Conservation (phyloP, 768 basidiomycete genomes). For the Suillus subalutaceus region DNA sequence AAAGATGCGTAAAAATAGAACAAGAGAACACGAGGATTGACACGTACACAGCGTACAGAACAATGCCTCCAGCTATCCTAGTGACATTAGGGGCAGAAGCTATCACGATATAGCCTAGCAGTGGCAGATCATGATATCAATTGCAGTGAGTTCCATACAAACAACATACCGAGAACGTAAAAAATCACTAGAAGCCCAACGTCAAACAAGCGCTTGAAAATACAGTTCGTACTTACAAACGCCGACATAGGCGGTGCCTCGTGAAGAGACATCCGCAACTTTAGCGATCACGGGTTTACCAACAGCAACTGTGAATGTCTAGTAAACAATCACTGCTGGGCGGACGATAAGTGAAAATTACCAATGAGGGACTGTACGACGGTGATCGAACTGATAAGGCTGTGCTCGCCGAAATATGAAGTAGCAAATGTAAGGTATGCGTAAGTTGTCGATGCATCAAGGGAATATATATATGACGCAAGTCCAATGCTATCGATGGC, state of each 20-base stretch:
- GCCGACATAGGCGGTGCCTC: slow-evolving; percentile 61
- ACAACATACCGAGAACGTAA: slow-evolving; percentile 56
- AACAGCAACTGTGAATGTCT: slow-evolving; percentile 40
- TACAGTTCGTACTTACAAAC: slow-evolving; percentile 47
- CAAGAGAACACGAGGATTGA: slow-evolving; percentile 4
- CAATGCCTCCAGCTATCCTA: slow-evolving; percentile 54
- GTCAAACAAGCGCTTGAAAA: background rate
- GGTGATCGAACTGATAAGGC: slow-evolving; percentile 57
- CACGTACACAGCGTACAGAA: slow-evolving; percentile 58
- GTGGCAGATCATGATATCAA: background rate
- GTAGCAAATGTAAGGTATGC: slow-evolving; percentile 63
- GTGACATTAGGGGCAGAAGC: slow-evolving; percentile 50
- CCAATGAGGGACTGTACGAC: slow-evolving; percentile 56
- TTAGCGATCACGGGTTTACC: slow-evolving; percentile 76
- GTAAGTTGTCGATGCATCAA: slow-evolving; percentile 71
- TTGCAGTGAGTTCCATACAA: background rate
- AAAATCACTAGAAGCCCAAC: slow-evolving; percentile 45
- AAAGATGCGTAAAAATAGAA: slow-evolving; percentile 24
- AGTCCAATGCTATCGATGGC: slow-evolving; percentile 50
- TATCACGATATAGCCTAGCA: slow-evolving; percentile 52
- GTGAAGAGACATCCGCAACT: slow-evolving; percentile 69
- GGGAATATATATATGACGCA: slow-evolving; percentile 76
- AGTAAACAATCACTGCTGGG: slow-evolving; percentile 15
- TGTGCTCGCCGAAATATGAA: slow-evolving; percentile 55
- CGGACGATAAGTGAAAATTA: slow-evolving; percentile 30